Evolutionary conservation across 257 asterid species (phyloP).

Genomic region (Linaria vulgaris): DNA sequence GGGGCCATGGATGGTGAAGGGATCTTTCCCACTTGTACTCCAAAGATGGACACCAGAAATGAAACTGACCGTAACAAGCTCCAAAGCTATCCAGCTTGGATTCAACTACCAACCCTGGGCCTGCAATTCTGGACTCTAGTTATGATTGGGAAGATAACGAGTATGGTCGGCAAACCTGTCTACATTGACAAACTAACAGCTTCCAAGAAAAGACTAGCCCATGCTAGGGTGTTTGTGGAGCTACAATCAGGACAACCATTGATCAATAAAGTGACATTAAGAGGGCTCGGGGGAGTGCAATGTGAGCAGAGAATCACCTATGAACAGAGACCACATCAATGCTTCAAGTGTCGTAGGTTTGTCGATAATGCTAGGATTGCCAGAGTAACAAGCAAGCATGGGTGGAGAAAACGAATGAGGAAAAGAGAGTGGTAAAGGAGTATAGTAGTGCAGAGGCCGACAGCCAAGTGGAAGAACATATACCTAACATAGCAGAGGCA

Average conservation of each 20-base stretch:
- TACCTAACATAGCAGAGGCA: no score
- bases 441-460: neutral
- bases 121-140: neutral
- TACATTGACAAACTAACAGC: neutral
- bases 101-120: neutral
- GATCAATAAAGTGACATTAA: neutral
- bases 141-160: no score
- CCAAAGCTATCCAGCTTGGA: neutral
- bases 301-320: neutral
- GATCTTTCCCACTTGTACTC: no score
- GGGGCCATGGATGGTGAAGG: no score
- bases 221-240: neutral
- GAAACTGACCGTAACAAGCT: neutral
- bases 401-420: neutral
- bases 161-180: no score
- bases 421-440: neutral
- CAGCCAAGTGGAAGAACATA: no score
- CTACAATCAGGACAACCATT: neutral
- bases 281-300: neutral
- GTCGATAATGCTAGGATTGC: neutral
- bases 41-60: no score
- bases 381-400: neutral
- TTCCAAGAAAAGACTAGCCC: neutral
- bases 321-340: neutral
- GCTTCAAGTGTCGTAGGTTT: neutral